A percentile compares a stretch with the other conserved stretches of the same genome.
phyloP scores from a whole-genome alignment of 2,329 filamentous ascomycete genomes.

The Tolypocladium inflatum region DNA sequence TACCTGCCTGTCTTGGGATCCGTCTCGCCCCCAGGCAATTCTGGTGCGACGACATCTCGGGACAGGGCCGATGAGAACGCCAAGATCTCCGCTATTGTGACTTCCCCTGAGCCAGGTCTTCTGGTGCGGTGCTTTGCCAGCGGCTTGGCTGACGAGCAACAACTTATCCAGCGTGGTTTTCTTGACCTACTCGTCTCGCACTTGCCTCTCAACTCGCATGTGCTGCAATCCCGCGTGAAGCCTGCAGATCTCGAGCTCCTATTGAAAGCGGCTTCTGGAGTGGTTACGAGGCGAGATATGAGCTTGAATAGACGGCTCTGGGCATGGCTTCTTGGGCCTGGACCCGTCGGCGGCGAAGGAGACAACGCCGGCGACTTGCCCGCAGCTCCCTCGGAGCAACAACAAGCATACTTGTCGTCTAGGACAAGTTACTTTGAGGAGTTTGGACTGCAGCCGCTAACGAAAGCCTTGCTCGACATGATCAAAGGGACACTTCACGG shows the following conservation, averaged over 20 bases:
- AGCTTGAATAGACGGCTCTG: constrained; percentile 90
- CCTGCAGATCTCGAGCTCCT: constrained; percentile 70
- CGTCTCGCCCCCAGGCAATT: not conserved
- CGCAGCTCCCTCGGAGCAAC: constrained; percentile 28
- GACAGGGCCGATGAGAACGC: constrained; percentile 19
- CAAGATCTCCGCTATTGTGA: constrained; percentile 54
- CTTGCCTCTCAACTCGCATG: constrained; percentile 71
- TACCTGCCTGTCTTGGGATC: constrained; percentile 50
- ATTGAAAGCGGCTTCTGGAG: constrained; percentile 72
- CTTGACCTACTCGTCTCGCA: constrained; percentile 87
- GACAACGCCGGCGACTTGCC: constrained; percentile 39
- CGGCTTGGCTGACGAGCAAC: constrained; percentile 76
- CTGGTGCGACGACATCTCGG: constrained; percentile 2
- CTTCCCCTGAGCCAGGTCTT: constrained; percentile 83
- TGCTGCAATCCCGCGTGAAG: constrained; percentile 68
- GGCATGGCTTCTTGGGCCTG: constrained; percentile 89
- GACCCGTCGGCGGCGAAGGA: constrained; percentile 37
- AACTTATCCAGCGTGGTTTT: constrained; percentile 89
- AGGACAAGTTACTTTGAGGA: constrained; percentile 75
- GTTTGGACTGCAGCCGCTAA: constrained; percentile 66
- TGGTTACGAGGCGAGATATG: constrained; percentile 89
- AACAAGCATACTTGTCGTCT: constrained; percentile 38
- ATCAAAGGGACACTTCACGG: constrained; percentile 39
- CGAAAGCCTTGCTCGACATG: constrained; percentile 66
- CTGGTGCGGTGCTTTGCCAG: constrained; percentile 87